A percentile compares a stretch with the other conserved stretches of the same genome.
Evolutionary conservation across 1,284 basidiomycete genomes (phyloP).

Genomic region (Mycosarcoma maydis): DNA sequence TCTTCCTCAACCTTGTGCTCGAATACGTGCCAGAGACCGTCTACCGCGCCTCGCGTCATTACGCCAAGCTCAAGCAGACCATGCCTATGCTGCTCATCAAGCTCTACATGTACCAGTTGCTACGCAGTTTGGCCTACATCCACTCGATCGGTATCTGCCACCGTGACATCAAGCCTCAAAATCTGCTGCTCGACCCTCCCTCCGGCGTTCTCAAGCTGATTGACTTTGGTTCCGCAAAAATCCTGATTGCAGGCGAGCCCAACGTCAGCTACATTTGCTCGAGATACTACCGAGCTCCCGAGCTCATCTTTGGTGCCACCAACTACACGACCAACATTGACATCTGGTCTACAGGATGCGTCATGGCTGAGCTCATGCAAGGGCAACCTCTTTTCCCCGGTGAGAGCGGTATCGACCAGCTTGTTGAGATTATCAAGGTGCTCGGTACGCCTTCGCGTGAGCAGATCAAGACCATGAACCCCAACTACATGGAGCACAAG

Average conservation of each 20-base stretch:
- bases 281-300: slow-evolving; percentile 97
- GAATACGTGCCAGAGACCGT: slow-evolving; percentile 99
- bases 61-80: slow-evolving; percentile 98
- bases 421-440: slow-evolving; percentile 99
- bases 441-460: slow-evolving; percentile 96
- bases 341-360: slow-evolving; percentile 99
- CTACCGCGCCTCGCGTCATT: slow-evolving; percentile 97
- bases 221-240: slow-evolving; percentile 99
- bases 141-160: slow-evolving; percentile 89
- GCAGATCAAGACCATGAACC: slow-evolving; percentile 99
- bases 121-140: slow-evolving; percentile 96
- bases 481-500: slow-evolving; percentile 99
- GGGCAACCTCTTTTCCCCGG: slow-evolving; percentile 98
- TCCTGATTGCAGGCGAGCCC: slow-evolving; percentile 94
- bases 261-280: slow-evolving; percentile 99
- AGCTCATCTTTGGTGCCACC: slow-evolving; percentile 98
- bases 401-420: slow-evolving; percentile 98
- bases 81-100: slow-evolving; percentile 99
- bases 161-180: slow-evolving; percentile 99
- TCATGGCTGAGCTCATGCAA: slow-evolving; percentile 99
- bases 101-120: slow-evolving; percentile 95
- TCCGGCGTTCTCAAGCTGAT: slow-evolving; percentile 97
- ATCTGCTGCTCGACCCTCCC: slow-evolving; percentile 92
- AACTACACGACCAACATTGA: slow-evolving; percentile 99
- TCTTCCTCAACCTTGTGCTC: slow-evolving; percentile 98